Conservation (phyloP, 805 yeast species). For the Blastobotrys robertii region DNA sequence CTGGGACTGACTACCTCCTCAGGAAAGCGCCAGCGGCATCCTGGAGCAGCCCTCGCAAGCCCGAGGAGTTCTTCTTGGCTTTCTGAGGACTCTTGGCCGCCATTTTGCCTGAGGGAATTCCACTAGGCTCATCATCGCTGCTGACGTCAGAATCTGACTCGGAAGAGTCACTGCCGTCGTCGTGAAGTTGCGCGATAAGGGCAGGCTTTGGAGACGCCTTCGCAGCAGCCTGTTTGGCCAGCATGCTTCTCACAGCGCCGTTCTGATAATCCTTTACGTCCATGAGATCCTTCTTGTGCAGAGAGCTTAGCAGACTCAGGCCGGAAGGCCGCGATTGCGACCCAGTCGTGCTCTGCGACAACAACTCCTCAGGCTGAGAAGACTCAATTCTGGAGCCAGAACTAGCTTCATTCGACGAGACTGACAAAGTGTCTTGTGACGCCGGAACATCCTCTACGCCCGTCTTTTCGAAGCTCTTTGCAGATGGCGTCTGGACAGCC, state of each 20-base stretch:
- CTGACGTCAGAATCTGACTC: neutral
- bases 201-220: too few relatives aligned
- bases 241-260: neutral
- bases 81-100: too few relatives aligned
- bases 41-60: slow-evolving; percentile 10
- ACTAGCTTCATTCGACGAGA: too few relatives aligned
- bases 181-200: neutral
- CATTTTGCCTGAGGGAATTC: too few relatives aligned
- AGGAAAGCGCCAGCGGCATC: slow-evolving; percentile 7
- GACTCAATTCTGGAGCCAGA: too few relatives aligned
- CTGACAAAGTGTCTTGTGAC: too few relatives aligned
- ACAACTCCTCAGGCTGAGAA: too few relatives aligned
- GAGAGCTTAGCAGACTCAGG: slow-evolving; percentile 5
- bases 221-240: neutral
- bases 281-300: slow-evolving; percentile 2
- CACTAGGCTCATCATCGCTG: neutral
- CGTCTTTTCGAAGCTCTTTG: neutral
- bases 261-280: neutral
- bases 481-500: slow-evolving; percentile 9
- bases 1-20: too few relatives aligned
- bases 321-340: too few relatives aligned
- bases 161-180: neutral
- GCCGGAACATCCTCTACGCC: too few relatives aligned
- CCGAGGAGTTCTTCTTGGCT: neutral
- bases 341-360: too few relatives aligned